These are phyloP conservation scores for Daedalea quercina DNA, from an alignment of 768 basidiomycete genomes.

Conservation along the genomic window DNA sequence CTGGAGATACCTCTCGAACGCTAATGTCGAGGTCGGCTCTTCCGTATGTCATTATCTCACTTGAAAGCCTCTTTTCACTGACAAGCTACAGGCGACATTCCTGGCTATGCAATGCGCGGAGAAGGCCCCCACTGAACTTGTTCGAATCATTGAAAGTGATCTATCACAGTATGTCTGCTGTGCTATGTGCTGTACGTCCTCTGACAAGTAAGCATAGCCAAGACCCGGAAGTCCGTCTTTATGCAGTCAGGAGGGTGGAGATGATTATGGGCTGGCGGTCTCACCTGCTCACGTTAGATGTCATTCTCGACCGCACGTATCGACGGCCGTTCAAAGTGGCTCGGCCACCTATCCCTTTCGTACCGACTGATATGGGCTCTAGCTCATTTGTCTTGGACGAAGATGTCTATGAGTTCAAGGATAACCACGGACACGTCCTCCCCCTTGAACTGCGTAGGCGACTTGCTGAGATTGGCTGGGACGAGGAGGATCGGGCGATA, in stretches of 20 bases:
- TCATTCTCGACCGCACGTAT: conserved; percentile 51
- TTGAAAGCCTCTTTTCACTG: background rate
- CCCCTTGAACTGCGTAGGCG: conserved; percentile 60
- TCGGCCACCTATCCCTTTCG: conserved; percentile 66
- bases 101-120: conserved; percentile 71
- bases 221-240: conserved; percentile 39
- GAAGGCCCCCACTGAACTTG: conserved; percentile 43
- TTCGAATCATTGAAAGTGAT: conserved; percentile 46
- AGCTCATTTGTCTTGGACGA: conserved; percentile 50
- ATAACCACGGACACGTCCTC: conserved; percentile 37
- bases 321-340: conserved; percentile 63
- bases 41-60: conserved; percentile 35
- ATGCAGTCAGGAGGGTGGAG: conserved; percentile 49
- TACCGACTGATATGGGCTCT: conserved; percentile 71
- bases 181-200: too few relatives aligned
- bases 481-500: conserved; percentile 45
- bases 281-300: conserved; percentile 57
- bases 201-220: conserved; percentile 29
- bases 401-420: conserved; percentile 40
- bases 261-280: conserved; percentile 61
- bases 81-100: conserved; percentile 37
- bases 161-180: conserved; percentile 55
- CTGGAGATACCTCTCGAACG: conserved; percentile 47
- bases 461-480: conserved; percentile 72
- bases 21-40: conserved; percentile 32